Evolutionary conservation across 345 rosid species (phyloP).

Genomic region (Theobroma cacao): DNA sequence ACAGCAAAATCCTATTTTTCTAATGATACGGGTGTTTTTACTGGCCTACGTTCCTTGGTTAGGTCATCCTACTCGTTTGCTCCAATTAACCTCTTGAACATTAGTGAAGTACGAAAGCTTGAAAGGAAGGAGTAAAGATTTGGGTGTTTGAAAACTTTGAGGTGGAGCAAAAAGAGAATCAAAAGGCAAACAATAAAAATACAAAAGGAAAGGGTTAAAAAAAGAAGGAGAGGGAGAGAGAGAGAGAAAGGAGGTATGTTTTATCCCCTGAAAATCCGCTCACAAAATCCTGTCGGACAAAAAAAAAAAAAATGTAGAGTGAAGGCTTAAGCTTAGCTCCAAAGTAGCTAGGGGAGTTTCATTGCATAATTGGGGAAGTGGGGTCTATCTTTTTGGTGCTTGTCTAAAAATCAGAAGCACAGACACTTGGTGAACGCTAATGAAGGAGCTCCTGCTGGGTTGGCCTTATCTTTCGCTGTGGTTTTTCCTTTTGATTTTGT

Average conservation of each 20-base stretch:
- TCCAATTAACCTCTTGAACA: not conserved
- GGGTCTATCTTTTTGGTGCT: not conserved
- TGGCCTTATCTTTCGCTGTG: not conserved
- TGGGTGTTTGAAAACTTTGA: not conserved
- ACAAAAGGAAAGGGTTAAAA: constrained; percentile 18
- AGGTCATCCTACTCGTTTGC: too few species aligned
- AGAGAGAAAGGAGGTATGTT: not conserved
- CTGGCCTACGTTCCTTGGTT: too few species aligned
- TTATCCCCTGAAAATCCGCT: constrained; percentile 23
- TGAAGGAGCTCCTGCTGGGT: not conserved
- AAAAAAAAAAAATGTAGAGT: not conserved
- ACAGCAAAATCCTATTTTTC: too few species aligned
- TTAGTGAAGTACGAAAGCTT: not conserved
- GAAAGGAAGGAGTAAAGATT: not conserved
- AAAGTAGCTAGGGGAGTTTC: not conserved
- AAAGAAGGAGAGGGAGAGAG: not conserved
- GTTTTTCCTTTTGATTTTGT: not conserved
- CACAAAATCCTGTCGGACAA: constrained; percentile 11
- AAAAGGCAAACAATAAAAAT: constrained; percentile 9
- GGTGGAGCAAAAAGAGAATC: constrained; percentile 5
- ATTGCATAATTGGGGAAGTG: constrained; percentile 4
- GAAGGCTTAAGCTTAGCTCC: constrained; percentile 8
- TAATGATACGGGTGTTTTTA: too few species aligned
- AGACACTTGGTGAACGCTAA: not conserved
- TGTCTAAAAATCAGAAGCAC: constrained; percentile 1